phyloP scores from a whole-genome alignment of 257 asterid species.

The Solanum bukasovii region DNA sequence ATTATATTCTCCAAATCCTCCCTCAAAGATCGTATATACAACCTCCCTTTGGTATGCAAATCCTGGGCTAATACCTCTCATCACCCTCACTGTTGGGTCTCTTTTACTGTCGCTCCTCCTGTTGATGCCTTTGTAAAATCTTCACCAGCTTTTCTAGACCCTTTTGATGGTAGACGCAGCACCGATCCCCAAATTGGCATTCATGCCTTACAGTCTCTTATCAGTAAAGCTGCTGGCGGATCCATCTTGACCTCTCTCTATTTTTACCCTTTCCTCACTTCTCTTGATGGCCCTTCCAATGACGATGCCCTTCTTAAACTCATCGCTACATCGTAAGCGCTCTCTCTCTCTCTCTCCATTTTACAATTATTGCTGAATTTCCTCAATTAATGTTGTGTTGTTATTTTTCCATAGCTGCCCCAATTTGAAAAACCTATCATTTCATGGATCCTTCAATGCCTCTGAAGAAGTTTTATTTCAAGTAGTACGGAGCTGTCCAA shows the following conservation, averaged over 20 bases:
- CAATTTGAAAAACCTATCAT: conserved; percentile 35
- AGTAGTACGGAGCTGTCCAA: conserved; percentile 24
- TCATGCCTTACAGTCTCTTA: conserved; percentile 8
- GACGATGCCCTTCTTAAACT: conserved; percentile 32
- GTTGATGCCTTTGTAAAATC: conserved; percentile 22
- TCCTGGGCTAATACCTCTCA: conserved; percentile 30
- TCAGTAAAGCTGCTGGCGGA: conserved; percentile 29
- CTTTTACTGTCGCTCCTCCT: background rate
- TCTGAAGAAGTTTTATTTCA: conserved; percentile 21
- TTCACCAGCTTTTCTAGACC: conserved; percentile 23
- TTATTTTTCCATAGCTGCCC: conserved; percentile 23
- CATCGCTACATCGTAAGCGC: conserved; percentile 17
- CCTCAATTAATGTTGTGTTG: background rate
- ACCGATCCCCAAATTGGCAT: conserved; percentile 11
- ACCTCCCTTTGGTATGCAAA: conserved; percentile 33
- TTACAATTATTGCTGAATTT: background rate
- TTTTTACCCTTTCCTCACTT: conserved; percentile 29
- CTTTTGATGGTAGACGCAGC: conserved; percentile 25
- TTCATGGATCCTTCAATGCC: conserved; percentile 41
- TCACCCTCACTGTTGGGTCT: conserved; percentile 32
- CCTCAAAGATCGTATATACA: conserved; percentile 22
- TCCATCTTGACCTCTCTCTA: conserved; percentile 21
- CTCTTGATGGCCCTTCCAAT: conserved; percentile 14
- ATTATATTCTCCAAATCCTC: conserved; percentile 30
- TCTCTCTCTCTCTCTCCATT: background rate